These are phyloP conservation scores for Colletotrichum siamense DNA, from an alignment of 2,329 filamentous ascomycete genomes.

Conservation along the genomic window DNA sequence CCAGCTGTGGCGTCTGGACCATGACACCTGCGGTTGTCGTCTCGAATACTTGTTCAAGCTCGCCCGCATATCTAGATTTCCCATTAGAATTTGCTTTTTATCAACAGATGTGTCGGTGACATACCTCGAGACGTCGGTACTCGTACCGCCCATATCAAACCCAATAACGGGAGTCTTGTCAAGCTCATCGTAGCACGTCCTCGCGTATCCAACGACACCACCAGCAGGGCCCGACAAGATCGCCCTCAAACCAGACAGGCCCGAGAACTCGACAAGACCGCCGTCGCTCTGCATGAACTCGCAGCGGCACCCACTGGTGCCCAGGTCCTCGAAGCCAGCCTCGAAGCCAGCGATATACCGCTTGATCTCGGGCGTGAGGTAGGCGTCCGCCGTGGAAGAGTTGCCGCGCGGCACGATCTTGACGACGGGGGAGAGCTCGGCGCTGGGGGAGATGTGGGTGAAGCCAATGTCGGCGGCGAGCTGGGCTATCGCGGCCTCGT, in stretches of 20 bases:
- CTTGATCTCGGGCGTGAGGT: slow-evolving; percentile 75
- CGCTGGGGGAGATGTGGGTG: slow-evolving; percentile 60
- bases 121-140: slow-evolving; percentile 76
- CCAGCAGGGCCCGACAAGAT: slow-evolving; percentile 79
- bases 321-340: slow-evolving; percentile 55
- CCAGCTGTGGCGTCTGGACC: slow-evolving; percentile 53
- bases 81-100: background rate
- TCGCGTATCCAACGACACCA: slow-evolving; percentile 78
- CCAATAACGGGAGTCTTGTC: slow-evolving; percentile 75
- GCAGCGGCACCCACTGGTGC: slow-evolving; percentile 57
- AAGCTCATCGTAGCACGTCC: slow-evolving; percentile 74
- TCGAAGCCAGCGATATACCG: slow-evolving; percentile 65
- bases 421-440: slow-evolving; percentile 63
- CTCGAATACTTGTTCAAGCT: slow-evolving; percentile 61
- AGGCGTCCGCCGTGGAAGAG: slow-evolving; percentile 80
- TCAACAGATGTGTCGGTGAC: slow-evolving; percentile 39
- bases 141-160: slow-evolving; percentile 75
- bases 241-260: slow-evolving; percentile 71
- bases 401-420: slow-evolving; percentile 79
- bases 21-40: slow-evolving; percentile 78
- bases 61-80: slow-evolving; percentile 1
- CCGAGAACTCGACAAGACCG: slow-evolving; percentile 57
- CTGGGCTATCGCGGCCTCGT: slow-evolving; percentile 46
- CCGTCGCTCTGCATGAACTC: slow-evolving; percentile 75
- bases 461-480: slow-evolving; percentile 55